These are phyloP conservation scores for Solanum chaucha DNA, from an alignment of 257 asterid genomes.

Conservation along the genomic window DNA sequence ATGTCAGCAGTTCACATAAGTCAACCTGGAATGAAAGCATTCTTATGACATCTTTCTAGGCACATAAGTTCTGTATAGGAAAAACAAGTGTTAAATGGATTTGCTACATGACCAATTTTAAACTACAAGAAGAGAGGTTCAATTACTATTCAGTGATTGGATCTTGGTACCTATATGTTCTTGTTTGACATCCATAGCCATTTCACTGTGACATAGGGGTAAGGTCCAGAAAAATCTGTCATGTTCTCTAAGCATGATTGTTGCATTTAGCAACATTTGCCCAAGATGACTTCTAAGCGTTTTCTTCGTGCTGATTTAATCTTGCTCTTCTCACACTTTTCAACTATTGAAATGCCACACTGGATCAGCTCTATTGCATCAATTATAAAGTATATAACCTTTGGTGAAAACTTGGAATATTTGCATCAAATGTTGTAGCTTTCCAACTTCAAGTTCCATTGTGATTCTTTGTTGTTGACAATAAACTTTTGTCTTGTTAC, in stretches of 20 bases:
- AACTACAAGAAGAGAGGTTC: neutral
- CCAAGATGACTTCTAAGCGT: neutral
- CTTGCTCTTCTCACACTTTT: neutral
- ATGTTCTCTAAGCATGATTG: neutral
- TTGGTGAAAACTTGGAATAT: neutral
- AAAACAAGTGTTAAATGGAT: neutral
- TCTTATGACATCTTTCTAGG: neutral
- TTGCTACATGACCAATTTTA: neutral
- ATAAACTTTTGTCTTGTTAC: slow-evolving; percentile 9
- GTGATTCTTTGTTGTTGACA: neutral
- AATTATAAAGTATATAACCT: neutral
- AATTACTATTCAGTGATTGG: neutral
- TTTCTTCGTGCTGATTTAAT: neutral
- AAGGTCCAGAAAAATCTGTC: neutral
- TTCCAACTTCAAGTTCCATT: neutral
- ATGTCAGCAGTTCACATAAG: neutral
- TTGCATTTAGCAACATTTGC: neutral
- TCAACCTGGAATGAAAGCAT: neutral
- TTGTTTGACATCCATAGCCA: neutral
- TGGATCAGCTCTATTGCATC: neutral
- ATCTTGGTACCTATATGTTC: neutral
- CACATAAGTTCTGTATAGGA: neutral
- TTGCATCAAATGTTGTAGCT: neutral
- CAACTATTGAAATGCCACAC: neutral
- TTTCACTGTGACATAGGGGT: neutral